Evolutionary conservation across 2,329 filamentous ascomycete genomes (phyloP), one percentile per base, ranked within the genome.

Genomic region (Hymenoscyphus salicellus): DNA sequence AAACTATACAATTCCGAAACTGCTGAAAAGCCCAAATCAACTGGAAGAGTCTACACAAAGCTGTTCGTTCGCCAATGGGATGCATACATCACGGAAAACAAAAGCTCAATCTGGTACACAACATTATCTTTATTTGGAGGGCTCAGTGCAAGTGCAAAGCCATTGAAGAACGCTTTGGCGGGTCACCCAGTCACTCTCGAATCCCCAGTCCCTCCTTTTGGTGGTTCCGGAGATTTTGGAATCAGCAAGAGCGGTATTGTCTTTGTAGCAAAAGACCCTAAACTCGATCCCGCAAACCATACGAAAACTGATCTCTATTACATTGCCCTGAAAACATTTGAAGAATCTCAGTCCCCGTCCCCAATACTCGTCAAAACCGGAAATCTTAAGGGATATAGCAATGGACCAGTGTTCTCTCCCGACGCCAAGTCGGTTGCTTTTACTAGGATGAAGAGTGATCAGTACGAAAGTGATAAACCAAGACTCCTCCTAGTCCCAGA

Each of bases 21-120:
- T 16, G 86, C 84, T 43, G 79, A 84, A 67, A 86, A 87, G 72
- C 80, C 84, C 1, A 78, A 81, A 28, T 88, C 88, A 23, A 84
- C 86, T 3, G 92, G 86, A 32, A 88, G 85, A 71, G 83, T 92
- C 26, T 95, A 95, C 76, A 86, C 86, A 23, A 86, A 84, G 58
- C 84, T 93, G 30, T 95, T 91, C 72, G 90, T 91, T 32, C 85
- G 92, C 16, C 91, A 96, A 73, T 96, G 92, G 92, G 91, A 96
- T 74, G 77, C 83, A n/a, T 96, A 89, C 78, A 80, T 87, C 30
- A 86, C 84, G 0, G 83, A 87, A 56, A 88, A 91, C 72, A 86
- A 84, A 66, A 89, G 88, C 72, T 84, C 89, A 2, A 82, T 97
- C 32, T 95, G 89, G 82, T 90, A 91, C 33, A 88, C 88, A 36